Evolutionary conservation across 768 basidiomycete species (phyloP), one percentile per base, ranked within the genome.

Genomic region (Tricholomella constricta): DNA sequence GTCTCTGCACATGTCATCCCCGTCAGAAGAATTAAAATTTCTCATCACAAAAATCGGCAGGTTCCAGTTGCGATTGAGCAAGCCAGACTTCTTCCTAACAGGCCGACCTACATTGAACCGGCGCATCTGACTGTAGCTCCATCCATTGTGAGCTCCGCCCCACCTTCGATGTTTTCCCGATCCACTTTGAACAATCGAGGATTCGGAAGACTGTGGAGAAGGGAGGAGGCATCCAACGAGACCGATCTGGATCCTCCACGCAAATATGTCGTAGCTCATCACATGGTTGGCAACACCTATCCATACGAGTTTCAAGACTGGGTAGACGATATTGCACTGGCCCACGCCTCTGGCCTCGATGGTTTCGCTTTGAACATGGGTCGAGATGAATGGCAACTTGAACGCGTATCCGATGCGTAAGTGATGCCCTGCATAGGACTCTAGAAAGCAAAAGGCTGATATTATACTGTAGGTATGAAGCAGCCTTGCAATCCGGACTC

Each of bases 351-450:
- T 51, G 84, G 84, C 14, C 79, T 89, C 57, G 86, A 88, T 54
- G 86, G 75, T 1, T 88, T 88, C 65, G 85, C 86, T 1, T 74
- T 92, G 50, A 91, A 91, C 62, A 75, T 86, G 40, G 89, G 89
- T 20, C 61, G 58, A 0, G 86, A 89, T 60, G 56, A 65, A 36
- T 91, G 86, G 86, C 80, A 89, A 59, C 72, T 78, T 32, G 71
- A 70, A 38, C 81, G 82, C 46, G 80, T 91, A 8, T 75, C 78
- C 32, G 78, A 83, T 51, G 89, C 88, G 73, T 91, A 69, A 67
- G 75, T 73, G 15, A 55, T 25, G 22, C 12, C 15, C 10, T 32
- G 15, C 9, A 47, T 25, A 27, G 19, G 26, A 45, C 42, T 57
- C 44, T 38, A 22, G 37, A 26, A 29, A 47, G 45, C 40, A 26